A percentile compares a stretch with the other conserved stretches of the same genome.
Conservation (phyloP, 169 alveolate species). For the Eimeria falciformis region DNA sequence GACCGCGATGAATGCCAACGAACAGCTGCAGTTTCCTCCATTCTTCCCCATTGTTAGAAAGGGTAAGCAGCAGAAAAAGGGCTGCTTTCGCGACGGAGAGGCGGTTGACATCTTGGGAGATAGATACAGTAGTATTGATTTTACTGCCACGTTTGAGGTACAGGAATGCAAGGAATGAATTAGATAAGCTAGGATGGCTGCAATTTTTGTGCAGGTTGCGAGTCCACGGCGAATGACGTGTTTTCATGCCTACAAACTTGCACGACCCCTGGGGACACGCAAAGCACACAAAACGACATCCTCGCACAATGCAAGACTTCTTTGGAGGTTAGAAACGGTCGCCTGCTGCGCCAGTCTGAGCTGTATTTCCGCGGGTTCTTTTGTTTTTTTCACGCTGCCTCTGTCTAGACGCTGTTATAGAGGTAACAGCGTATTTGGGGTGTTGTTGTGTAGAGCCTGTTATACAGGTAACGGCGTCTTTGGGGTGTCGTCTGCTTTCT, state of each 20-base stretch:
- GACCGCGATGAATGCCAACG: neutral
- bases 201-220: constrained; percentile 52
- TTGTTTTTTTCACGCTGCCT: too few species aligned
- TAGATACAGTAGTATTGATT: neutral
- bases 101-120: neutral
- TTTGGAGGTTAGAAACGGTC: constrained; percentile 19
- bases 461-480: too few species aligned
- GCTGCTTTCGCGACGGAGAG: neutral
- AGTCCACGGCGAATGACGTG: neutral
- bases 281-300: neutral
- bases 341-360: neutral
- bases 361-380: too few species aligned
- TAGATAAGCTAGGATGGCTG: too few species aligned
- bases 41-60: constrained; percentile 57
- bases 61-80: constrained; percentile 1
- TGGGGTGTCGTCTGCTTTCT: too few species aligned
- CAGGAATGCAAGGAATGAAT: too few species aligned
- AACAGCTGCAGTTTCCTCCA: constrained; percentile 37
- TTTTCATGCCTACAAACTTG: constrained; percentile 36
- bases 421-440: too few species aligned
- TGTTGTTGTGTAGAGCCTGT: too few species aligned
- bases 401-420: too few species aligned
- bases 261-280: constrained; percentile 5
- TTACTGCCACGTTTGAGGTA: neutral
- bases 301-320: constrained; percentile 8